Evolutionary conservation across 2,329 filamentous ascomycete species (phyloP).

Genomic region (Fusarium piperis): DNA sequence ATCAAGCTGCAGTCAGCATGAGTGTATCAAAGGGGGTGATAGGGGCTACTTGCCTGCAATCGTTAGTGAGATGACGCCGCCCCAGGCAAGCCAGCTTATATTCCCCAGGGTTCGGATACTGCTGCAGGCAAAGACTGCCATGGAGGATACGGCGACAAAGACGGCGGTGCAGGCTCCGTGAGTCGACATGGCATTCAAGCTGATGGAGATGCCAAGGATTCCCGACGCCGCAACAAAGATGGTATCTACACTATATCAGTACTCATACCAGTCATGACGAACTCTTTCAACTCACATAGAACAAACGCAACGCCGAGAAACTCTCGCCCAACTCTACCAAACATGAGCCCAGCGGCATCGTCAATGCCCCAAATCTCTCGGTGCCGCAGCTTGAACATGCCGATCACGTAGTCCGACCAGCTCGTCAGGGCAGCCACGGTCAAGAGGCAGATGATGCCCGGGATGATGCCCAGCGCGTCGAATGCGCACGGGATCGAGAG

Average conservation of each 20-base stretch:
- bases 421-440: conserved; percentile 55
- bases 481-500: conserved; percentile 59
- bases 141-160: conserved; percentile 51
- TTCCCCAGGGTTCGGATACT: conserved; percentile 46
- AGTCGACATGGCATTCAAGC: conserved; percentile 51
- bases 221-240: conserved; percentile 31
- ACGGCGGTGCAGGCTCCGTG: conserved; percentile 52
- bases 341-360: conserved; percentile 59
- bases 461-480: conserved; percentile 57
- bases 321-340: conserved; percentile 57
- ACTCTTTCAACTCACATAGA: conserved; percentile 43
- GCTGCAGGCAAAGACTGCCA: conserved; percentile 43
- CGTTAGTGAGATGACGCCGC: conserved; percentile 32
- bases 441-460: conserved; percentile 56
- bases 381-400: conserved; percentile 61
- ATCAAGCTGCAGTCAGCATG: background rate
- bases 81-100: conserved; percentile 47
- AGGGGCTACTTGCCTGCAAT: conserved; percentile 16
- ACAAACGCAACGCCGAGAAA: conserved; percentile 50
- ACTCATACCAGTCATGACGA: background rate
- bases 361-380: conserved; percentile 63
- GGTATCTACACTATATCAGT: conserved; percentile 23
- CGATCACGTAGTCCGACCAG: conserved; percentile 60
- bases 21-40: background rate
- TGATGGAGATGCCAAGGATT: conserved; percentile 48